These are phyloP conservation scores for Fusarium redolens DNA, from an alignment of 2,329 filamentous ascomycete genomes.

Conservation along the genomic window DNA sequence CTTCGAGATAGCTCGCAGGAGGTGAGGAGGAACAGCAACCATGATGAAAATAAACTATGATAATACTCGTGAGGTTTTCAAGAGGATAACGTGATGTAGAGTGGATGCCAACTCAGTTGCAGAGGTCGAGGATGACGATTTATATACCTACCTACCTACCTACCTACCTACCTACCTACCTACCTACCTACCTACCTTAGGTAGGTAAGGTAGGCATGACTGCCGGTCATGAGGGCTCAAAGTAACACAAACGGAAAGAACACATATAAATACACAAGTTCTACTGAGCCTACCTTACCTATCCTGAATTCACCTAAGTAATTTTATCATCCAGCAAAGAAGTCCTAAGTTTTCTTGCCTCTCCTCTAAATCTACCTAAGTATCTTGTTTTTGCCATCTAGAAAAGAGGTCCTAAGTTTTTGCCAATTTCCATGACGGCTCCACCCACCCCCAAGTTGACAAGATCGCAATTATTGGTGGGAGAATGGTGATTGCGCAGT, in stretches of 20 bases:
- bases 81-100: not conserved
- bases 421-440: not conserved
- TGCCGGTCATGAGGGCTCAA: too few relatives aligned
- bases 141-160: too few relatives aligned
- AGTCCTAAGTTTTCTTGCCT: not conserved
- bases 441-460: not conserved
- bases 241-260: too few relatives aligned
- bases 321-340: not conserved
- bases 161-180: too few relatives aligned
- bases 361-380: not conserved
- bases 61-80: not conserved
- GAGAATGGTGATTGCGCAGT: not conserved
- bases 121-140: too few relatives aligned
- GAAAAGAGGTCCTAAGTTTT: not conserved
- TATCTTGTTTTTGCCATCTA: not conserved
- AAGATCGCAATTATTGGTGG: not conserved
- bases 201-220: too few relatives aligned
- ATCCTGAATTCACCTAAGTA: too few relatives aligned
- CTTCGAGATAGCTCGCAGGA: conserved; percentile 57
- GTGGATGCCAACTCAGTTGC: too few relatives aligned
- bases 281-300: not conserved
- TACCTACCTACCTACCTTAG: too few relatives aligned
- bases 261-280: not conserved
- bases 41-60: not conserved
- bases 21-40: conserved; percentile 56